Evolutionary conservation across 371 early-diverging fungal species (phyloP), one percentile per base, ranked within the genome.

Genomic region (Mucor indicus): DNA sequence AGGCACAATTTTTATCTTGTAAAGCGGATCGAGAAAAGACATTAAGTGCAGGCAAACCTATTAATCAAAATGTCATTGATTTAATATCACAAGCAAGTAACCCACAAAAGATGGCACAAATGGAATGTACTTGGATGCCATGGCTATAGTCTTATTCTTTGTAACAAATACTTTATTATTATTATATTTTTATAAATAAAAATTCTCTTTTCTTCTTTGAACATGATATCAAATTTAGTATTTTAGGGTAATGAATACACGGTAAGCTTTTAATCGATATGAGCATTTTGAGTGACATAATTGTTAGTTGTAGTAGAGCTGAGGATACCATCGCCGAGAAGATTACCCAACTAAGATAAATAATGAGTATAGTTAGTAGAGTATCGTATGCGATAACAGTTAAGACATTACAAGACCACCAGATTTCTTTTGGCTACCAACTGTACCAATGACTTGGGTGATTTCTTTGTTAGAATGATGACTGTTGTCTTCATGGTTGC

Each of bases 41-140:
- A 38, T 47, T 44, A 11, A 30, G 21, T 25, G 20, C 57, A 6
- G 57, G 70, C 36, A 71, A 66, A 45, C 87, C 90, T 3, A 78
- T 84, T 2, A 87, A 84, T 60, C 89, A 88, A 67, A 84, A 90
- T 8, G 72, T 93, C 9, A 72, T 95, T 38, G 93, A 94, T 43
- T 64, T 97, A 52, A 87, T 97, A 44, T 85, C 87, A 8, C 84
- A 88, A 51, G 98, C 98, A 1, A 89, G 83, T 27, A 93, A 95
- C 48, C 95, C 96, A 4, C 83, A 88, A 48, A 96, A 93, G 60
- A 79, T 96, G 64, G 86, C 94, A 0, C 87, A 89, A 53, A 93
- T 96, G 93, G 96, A 95, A 43, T 85, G 83, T 42, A 80, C 79
- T 13, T 90, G 90, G 90, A 77, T 87, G 79, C 89, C 87, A 7